These are phyloP conservation scores for Kodamaea leandrae DNA, from an alignment of 805 yeast species.

Conservation along the genomic window DNA sequence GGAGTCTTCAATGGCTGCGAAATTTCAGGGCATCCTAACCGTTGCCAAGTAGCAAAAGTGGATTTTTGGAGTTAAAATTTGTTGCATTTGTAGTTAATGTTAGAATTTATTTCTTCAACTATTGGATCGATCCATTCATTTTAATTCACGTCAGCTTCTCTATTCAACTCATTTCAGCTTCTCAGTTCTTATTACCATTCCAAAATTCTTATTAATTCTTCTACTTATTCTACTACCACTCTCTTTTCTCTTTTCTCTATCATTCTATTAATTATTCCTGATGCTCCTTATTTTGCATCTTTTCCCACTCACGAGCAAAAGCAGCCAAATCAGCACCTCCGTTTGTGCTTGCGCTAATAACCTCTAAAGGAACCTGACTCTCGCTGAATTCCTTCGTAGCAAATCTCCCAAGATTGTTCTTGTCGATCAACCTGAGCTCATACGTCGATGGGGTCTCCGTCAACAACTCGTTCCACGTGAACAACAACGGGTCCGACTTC, in stretches of 20 bases:
- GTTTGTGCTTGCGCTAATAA: conserved; percentile 72
- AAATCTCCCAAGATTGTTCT: conserved; percentile 71
- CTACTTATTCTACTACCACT: not conserved
- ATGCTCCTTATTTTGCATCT: conserved; percentile 5
- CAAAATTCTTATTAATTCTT: not conserved
- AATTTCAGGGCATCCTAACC: no score
- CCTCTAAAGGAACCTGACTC: conserved; percentile 87
- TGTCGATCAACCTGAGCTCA: conserved; percentile 64
- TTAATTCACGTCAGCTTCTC: no score
- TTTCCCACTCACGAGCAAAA: conserved; percentile 57
- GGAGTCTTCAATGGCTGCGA: no score
- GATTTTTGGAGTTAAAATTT: no score
- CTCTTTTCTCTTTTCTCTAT: not conserved
- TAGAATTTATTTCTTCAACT: no score
- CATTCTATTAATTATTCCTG: conserved; percentile 1
- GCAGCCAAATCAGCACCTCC: conserved; percentile 64
- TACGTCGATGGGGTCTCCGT: conserved; percentile 42
- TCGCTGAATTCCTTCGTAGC: conserved; percentile 82
- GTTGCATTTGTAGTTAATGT: no score
- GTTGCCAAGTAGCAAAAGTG: no score
- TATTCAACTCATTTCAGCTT: no score
- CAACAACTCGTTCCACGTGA: conserved; percentile 78
- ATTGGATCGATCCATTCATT: no score
- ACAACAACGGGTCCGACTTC: conserved; percentile 74
- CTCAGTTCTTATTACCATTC: no score